These are phyloP conservation scores for Lecanicillium sp. DNA, from an alignment of 2,329 filamentous ascomycete genomes.

Conservation along the genomic window DNA sequence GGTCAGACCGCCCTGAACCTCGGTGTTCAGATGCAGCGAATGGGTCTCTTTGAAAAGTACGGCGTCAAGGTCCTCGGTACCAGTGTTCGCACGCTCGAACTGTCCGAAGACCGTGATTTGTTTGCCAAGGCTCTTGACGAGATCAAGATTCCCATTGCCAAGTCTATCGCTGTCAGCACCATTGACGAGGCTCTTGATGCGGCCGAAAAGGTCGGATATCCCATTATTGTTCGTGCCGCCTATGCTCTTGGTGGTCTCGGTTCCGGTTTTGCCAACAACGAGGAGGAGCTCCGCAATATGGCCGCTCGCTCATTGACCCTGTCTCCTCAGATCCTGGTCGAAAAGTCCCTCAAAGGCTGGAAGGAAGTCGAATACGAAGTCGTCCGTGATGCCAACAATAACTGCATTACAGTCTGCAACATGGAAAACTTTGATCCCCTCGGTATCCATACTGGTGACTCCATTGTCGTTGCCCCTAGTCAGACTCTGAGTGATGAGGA, in stretches of 20 bases:
- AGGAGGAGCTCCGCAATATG: constrained; percentile 89
- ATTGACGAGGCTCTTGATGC: constrained; percentile 88
- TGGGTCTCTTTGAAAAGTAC: constrained; percentile 91
- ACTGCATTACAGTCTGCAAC: constrained; percentile 96
- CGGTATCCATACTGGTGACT: constrained; percentile 96
- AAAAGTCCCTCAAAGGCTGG: constrained; percentile 99
- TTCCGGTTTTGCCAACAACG: constrained; percentile 90
- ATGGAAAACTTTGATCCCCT: constrained; percentile 85
- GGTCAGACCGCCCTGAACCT: constrained; percentile 95
- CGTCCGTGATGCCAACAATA: constrained; percentile 92
- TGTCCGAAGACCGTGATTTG: constrained; percentile 90
- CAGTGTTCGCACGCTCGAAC: constrained; percentile 86
- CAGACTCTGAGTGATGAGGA: constrained; percentile 97
- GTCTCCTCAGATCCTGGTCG: constrained; percentile 91
- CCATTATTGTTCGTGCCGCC: constrained; percentile 94
- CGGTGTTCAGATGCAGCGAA: constrained; percentile 93
- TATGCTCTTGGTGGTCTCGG: constrained; percentile 94
- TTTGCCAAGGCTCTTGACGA: constrained; percentile 94
- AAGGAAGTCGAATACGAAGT: constrained; percentile 99
- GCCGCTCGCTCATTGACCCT: constrained; percentile 86
- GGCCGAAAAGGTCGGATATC: constrained; percentile 81
- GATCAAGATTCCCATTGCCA: constrained; percentile 94
- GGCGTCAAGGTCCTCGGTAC: constrained; percentile 94
- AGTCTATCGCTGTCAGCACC: constrained; percentile 86
- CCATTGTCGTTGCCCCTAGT: constrained; percentile 93